Evolutionary conservation across 1,284 basidiomycete species (phyloP), one percentile per base, ranked within the genome.

Genomic region (Schizophyllum amplum): DNA sequence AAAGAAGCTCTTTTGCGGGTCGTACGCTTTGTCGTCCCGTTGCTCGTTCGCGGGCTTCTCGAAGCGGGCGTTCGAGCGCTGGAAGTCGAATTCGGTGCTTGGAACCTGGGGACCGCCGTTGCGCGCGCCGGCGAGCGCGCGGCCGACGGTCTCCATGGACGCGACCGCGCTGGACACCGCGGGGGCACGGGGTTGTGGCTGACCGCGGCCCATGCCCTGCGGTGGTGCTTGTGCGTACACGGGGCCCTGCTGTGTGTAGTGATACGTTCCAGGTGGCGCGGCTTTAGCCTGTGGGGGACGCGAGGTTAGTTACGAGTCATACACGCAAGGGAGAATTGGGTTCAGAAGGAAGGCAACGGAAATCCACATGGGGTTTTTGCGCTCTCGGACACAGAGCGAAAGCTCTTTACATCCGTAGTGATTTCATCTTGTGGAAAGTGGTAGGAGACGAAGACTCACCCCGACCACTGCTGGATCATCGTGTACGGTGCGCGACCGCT

Each of bases 401-500:
- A 55, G 50, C 61, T 68, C 73, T 73, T 77, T 72, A 79, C 76
- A 81, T 80, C 78, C 79, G 77, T 73, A 67, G 74, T 73, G 67
- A 61, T 60, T 73, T 79, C 77, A 78, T 78, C 75, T 68, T 54
- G 58, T 55, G 54, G 57, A 24, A 57, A 54, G 51, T 57, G 54
- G 53, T 42, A 54, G 57, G 21, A 56, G 57, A 59, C 57, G 48
- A 57, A 51, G 52, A 81, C 84, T 72, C 66, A 88, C 87, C 62
- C 83, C 84, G 55, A 90, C 74, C 4, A 90, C 84, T 17, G 87
- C 88, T 17, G 87, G 88, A 69, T 90, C 87, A 65, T 88, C 86
- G 57, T 86, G 85, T 17, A 90, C 82, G 63, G 77, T 87, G 54
- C 81, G 75, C 49, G 56, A 56, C 4, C 77, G 75, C 13, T 77